Evolutionary conservation across 352 stramenopile species (phyloP), one percentile per base, ranked within the genome.

Genomic region (Phytophthora hybrid): DNA sequence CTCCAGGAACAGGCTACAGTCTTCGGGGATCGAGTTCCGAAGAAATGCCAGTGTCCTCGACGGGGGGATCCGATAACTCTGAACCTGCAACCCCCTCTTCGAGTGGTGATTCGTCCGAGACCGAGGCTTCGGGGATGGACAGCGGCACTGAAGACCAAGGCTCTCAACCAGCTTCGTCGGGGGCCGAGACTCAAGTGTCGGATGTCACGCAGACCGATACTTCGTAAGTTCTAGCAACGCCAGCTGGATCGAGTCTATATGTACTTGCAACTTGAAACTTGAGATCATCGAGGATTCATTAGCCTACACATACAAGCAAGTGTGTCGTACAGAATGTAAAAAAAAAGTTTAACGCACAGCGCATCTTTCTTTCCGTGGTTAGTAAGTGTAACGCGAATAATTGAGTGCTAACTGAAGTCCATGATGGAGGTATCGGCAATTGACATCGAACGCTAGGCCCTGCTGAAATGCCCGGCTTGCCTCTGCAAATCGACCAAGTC

Each of bases 401-500:
- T 64, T 69, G 8, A 94, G 71, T 39, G 82, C 72, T 10, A 84
- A 41, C 32, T 94, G 61, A 2, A 94, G 80, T 26, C 83, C 85
- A 65, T 91, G 78, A 4, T 80, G 81, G 4, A 94, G 67, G 52
- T 89, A 83, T n/a, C 73, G 73, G 34, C 80, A 90, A 65, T 85
- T 80, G 10, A 88, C 76, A 64, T 94, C 87, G 53, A 84, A 83
- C 6, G 81, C 85, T 6, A 94, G 80, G 14, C 85, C 87, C 66
- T 86, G 78, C 54, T 92, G 87, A 55, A 94, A 92, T 1, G 81
- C 77, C 21, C 66, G 77, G 21, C 76, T 90, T 21, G 85, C 87
- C 9, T 94, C 85, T 1, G 77, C 78, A 54, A 85, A 93, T 1
- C 76, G 62, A 8, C 69, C 59, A 32, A 93, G 65, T 3, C 76